Evolutionary conservation across 805 yeast genomes (phyloP), one percentile per base, ranked within the genome.

Genomic region (Hanseniaspora clermontiae): DNA sequence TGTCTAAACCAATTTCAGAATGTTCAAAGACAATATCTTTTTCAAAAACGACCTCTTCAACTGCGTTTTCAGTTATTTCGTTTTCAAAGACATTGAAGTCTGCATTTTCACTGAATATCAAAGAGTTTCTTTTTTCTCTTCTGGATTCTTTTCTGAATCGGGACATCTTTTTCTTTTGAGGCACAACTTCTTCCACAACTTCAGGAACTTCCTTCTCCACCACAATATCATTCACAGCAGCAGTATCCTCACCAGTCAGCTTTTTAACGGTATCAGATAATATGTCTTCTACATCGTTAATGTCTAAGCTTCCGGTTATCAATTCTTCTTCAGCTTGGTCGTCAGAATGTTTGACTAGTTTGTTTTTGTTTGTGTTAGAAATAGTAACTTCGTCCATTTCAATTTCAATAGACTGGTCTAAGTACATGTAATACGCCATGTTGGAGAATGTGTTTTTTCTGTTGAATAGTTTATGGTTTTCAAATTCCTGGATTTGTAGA

Each of bases 401-500:
- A n/a, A 54, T 40, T 20, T 34, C 47, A 38, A 48, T 27, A 11
- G 34, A n/a, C 17, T 32, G 40, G 19, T 53, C 51, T 19, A 53
- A 11, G 17, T 46, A 47, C 52, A 42, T 34, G 36, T 51, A 57
- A 32, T 51, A 57, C 19, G 51, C 34, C 43, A 37, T 36, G 42
- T 61, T 60, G 6, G 57, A 60, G 43, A 64, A 66, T 1, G 68
- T 67, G 53, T 69, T 69, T 10, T 59, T 58, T 58, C 60, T 65
- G 8, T 67, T 69, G 43, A 66, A 70, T 11, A 60, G 60, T 52
- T 69, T 69, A 32, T 66, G 55, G 57, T 61, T 68, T 55, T 68
- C 70, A 17, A 69, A 66, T 57, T 68, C 70, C 53, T 62, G 62
- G 20, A 69, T 63, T 57, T 68, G 68, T 10, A 68, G 60, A n/a